A percentile compares a stretch with the other conserved stretches of the same genome.
These are phyloP conservation scores for Alternaria ventricosa DNA, from an alignment of 2,329 filamentous ascomycete species.

Conservation along the genomic window DNA sequence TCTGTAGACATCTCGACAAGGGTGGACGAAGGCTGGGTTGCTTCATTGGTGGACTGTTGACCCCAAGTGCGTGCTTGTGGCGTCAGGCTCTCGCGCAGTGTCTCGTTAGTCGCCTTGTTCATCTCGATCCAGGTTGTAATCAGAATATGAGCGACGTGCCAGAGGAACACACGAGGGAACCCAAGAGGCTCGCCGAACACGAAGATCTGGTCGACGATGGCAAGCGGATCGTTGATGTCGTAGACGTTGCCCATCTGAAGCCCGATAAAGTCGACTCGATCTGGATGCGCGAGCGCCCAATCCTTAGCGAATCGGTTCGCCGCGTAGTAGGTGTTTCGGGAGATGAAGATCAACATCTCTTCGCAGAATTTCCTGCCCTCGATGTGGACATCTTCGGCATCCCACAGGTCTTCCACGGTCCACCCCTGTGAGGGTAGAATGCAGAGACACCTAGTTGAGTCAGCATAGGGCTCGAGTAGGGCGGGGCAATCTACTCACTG, in stretches of 20 bases:
- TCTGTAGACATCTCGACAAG: background rate
- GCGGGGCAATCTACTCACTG: background rate
- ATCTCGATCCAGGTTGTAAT: conserved; percentile 21
- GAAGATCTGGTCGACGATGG: conserved; percentile 40
- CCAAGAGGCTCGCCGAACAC: conserved; percentile 26
- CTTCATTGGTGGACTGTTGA: background rate
- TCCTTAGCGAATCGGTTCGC: conserved; percentile 27
- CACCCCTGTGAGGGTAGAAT: conserved; percentile 37
- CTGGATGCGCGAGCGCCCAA: conserved; percentile 29
- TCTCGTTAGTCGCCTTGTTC: conserved; percentile 1
- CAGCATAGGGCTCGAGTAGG: background rate
- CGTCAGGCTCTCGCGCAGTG: background rate
- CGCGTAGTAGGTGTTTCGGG: conserved; percentile 25
- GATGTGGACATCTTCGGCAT: conserved; percentile 41
- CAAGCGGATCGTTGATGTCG: conserved; percentile 23
- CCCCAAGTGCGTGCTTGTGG: background rate
- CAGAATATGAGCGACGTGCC: conserved; percentile 35
- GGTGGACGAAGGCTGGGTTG: background rate
- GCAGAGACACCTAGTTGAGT: conserved; percentile 20
- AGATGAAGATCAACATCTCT: conserved; percentile 38
- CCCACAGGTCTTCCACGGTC: conserved; percentile 44
- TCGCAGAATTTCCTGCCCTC: conserved; percentile 36
- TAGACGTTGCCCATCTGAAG: conserved; percentile 22
- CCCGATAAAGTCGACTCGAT: conserved; percentile 27
- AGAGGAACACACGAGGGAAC: conserved; percentile 39